Percentiles rank a stretch among this genome's conserved stretches.
These are phyloP conservation scores for Phytopythium vexans DNA, from an alignment of 352 stramenopile species.

Conservation along the genomic window DNA sequence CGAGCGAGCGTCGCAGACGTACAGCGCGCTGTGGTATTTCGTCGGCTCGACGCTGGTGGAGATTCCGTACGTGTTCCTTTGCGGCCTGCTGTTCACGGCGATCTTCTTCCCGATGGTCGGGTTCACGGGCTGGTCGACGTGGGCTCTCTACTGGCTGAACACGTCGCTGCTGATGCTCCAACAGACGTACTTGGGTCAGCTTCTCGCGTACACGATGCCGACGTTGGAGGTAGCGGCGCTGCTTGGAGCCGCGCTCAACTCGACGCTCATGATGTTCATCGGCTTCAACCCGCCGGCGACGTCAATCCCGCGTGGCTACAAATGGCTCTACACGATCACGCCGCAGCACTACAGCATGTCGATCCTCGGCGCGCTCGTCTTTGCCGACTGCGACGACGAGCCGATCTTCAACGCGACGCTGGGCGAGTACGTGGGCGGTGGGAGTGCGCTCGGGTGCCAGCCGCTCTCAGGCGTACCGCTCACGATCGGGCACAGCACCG, in stretches of 20 bases:
- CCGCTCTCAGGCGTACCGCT: slow-evolving; percentile 27
- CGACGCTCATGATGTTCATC: slow-evolving; percentile 55
- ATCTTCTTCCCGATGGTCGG: slow-evolving; percentile 60
- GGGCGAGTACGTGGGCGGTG: slow-evolving; percentile 19
- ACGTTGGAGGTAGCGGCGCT: slow-evolving; percentile 34
- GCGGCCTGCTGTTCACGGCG: slow-evolving; percentile 43
- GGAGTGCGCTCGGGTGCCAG: slow-evolving; percentile 30
- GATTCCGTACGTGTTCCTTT: slow-evolving; percentile 56
- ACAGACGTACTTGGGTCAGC: slow-evolving; percentile 47
- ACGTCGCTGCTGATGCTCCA: slow-evolving; percentile 41
- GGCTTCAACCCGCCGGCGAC: slow-evolving; percentile 42
- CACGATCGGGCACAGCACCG: slow-evolving; percentile 28
- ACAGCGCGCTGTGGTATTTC: slow-evolving; percentile 71
- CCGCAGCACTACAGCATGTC: slow-evolving; percentile 36
- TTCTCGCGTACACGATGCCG: slow-evolving; percentile 39
- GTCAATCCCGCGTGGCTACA: slow-evolving; percentile 49
- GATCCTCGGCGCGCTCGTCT: slow-evolving; percentile 30
- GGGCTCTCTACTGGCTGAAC: slow-evolving; percentile 59
- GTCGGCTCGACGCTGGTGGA: slow-evolving; percentile 72
- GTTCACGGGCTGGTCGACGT: slow-evolving; percentile 35
- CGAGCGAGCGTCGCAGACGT: slow-evolving; percentile 84
- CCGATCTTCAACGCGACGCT: slow-evolving; percentile 20
- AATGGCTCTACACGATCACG: slow-evolving; percentile 43
- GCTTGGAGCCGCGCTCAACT: slow-evolving; percentile 43
- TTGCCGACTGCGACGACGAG: slow-evolving; percentile 38